Evolutionary conservation across 805 yeast genomes (phyloP).

Genomic region (Candida coleopterorum): DNA sequence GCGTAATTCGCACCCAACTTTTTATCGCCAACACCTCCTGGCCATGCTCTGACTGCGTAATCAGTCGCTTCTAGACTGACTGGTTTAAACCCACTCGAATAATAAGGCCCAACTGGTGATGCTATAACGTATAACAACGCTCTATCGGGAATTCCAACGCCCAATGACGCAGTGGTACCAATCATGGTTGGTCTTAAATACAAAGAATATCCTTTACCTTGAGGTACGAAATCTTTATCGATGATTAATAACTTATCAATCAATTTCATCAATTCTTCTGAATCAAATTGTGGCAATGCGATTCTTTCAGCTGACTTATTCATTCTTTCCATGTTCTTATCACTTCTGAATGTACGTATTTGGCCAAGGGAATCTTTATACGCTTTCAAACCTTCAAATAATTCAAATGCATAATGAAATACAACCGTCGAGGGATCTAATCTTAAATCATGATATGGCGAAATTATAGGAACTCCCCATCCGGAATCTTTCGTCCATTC

Average conservation of each 20-base stretch:
- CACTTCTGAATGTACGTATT: slow-evolving; percentile 82
- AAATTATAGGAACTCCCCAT: slow-evolving; percentile 83
- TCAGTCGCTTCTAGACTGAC: slow-evolving; percentile 92
- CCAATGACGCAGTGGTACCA: slow-evolving; percentile 85
- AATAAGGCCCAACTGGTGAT: slow-evolving; percentile 95
- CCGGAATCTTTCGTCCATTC: slow-evolving; percentile 77
- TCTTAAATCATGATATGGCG: slow-evolving; percentile 72
- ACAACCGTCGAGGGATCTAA: slow-evolving; percentile 92
- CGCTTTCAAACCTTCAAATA: slow-evolving; percentile 95
- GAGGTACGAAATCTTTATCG: slow-evolving; percentile 78
- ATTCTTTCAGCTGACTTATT: slow-evolving; percentile 87
- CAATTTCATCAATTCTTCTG: slow-evolving; percentile 67
- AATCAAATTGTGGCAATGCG: slow-evolving; percentile 82
- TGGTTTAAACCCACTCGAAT: slow-evolving; percentile 89
- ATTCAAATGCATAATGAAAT: slow-evolving; percentile 91
- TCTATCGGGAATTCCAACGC: slow-evolving; percentile 76
- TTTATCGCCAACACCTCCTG: slow-evolving; percentile 96
- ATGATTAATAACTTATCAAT: slow-evolving; percentile 71
- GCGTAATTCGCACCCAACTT: slow-evolving; percentile 98
- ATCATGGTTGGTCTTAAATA: slow-evolving; percentile 94
- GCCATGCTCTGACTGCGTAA: slow-evolving; percentile 98
- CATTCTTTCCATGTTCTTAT: slow-evolving; percentile 89
- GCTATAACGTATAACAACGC: slow-evolving; percentile 85
- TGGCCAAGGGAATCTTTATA: slow-evolving; percentile 60
- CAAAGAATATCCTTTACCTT: slow-evolving; percentile 82